These are phyloP conservation scores for Daldinia decipiens DNA, from an alignment of 495 filamentous ascomycete genomes.

Conservation along the genomic window DNA sequence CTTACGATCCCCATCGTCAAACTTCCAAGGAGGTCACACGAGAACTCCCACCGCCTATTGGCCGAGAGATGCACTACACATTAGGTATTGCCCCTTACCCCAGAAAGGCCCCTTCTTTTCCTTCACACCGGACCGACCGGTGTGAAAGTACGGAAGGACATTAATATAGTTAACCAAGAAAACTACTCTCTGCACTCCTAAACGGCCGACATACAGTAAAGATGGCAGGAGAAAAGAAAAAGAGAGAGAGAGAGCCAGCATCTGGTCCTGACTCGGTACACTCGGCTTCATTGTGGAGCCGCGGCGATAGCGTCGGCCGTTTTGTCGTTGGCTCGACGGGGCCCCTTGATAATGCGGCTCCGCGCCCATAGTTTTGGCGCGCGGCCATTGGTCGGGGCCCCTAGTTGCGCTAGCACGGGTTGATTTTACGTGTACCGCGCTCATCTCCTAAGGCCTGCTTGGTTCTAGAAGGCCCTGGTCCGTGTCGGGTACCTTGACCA, in stretches of 20 bases:
- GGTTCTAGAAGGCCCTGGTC: no score
- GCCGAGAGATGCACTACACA: constrained; percentile 3
- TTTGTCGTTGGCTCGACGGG: constrained; percentile 39
- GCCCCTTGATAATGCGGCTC: constrained; percentile 36
- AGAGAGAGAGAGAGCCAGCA: not conserved
- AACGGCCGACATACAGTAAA: no score
- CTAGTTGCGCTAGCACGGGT: no score
- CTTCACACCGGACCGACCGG: constrained; percentile 24
- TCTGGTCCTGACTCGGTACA: constrained; percentile 33
- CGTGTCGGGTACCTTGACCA: no score
- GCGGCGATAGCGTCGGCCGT: constrained; percentile 45
- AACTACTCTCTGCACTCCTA: no score
- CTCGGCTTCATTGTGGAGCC: constrained; percentile 43
- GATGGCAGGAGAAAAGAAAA: not conserved
- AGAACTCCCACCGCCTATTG: constrained; percentile 15
- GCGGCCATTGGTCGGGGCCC: constrained; percentile 23
- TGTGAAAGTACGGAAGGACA: not conserved
- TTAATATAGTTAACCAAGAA: no score
- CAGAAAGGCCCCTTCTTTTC: not conserved
- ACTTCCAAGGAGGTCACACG: constrained; percentile 12
- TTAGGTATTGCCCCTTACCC: constrained; percentile 10
- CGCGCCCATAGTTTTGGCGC: constrained; percentile 10
- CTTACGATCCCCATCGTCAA: not conserved
- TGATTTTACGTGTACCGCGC: no score
- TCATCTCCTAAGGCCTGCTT: no score